Evolutionary conservation across 1,139 yeast genomes (phyloP), one percentile per base, ranked within the genome.

Genomic region (Scheffersomyces cryptocercus): DNA sequence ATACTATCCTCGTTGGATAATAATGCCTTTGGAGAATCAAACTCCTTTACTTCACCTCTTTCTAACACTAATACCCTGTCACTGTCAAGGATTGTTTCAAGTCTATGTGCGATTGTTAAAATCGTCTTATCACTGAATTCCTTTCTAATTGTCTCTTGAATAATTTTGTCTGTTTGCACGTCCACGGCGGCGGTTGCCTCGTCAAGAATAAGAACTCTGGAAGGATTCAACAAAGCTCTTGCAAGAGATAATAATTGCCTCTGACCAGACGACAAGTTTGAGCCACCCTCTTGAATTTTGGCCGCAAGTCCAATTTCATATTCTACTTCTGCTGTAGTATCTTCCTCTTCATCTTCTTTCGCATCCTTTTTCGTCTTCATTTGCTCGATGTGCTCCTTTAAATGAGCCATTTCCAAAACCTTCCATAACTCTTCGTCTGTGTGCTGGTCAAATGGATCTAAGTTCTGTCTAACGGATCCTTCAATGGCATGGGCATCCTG

Each of bases 141-240:
- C 3, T 52, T 46, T 42, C 70, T 53, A 28, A 67, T 67, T 0
- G 73, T 67, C 26, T 61, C 59, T 47, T 68, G 73, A 28, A 68
- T 65, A 38, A 67, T 58, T 42, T 63, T 62, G 48, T 67, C 73
- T 1, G 73, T 67, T 47, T 66, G 64, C 5, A 65, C 70, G 52
- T 68, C 73, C 20, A 68, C 71, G 3, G 72, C 64, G 10, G 73
- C 71, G 4, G 73, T 67, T 7, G 73, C 73, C 47, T 68, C 73
- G 48, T 67, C 73, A 37, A 68, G 55, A 34, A 69, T 61, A 39
- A 69, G 59, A 16, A 69, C 61, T 37, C 59, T 64, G 0, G 70
- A 61, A 28, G 61, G 58, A 37, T 66, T 67, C 39, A 67, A 57
- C 35, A 69, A 58, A 0, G 73, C 70, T 49, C 75, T 56, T 1